Percentiles rank a stretch among this genome's conserved stretches.
Conservation (phyloP, 192 early-diverging fungal genomes). For the Dissophora ornata region DNA sequence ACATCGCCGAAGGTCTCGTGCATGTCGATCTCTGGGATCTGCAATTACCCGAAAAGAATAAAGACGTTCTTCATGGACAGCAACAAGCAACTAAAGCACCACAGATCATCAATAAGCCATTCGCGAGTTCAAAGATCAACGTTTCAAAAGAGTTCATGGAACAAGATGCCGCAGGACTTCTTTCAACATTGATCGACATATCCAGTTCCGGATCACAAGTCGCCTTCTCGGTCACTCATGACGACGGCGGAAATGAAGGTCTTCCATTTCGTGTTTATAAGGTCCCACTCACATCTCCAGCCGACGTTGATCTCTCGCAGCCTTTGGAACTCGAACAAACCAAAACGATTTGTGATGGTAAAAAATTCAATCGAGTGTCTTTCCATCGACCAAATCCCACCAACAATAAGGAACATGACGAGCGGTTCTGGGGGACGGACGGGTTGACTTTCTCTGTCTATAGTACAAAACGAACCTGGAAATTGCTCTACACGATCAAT, state of each 20-base stretch:
- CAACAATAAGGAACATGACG: neutral
- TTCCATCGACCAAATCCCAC: too few species aligned
- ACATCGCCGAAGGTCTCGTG: too few species aligned
- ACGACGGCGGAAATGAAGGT: neutral
- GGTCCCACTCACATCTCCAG: neutral
- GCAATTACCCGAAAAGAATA: too few species aligned
- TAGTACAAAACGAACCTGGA: slow-evolving; percentile 3
- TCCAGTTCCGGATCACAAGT: too few species aligned
- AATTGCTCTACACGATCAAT: neutral
- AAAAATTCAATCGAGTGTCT: neutral
- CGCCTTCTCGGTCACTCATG: neutral
- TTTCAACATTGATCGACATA: too few species aligned
- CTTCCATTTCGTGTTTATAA: neutral
- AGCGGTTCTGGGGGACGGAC: slow-evolving; percentile 1
- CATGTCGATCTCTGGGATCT: too few species aligned
- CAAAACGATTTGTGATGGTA: neutral
- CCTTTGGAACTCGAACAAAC: neutral
- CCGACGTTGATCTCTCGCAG: neutral
- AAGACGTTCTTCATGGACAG: too few species aligned
- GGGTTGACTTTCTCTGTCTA: slow-evolving; percentile 3
- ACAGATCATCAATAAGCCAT: too few species aligned
- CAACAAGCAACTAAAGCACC: too few species aligned
- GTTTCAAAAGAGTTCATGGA: too few species aligned
- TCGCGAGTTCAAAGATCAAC: too few species aligned
- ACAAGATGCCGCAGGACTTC: too few species aligned